Evolutionary conservation across 768 basidiomycete species (phyloP), one percentile per base, ranked within the genome.

Genomic region (Lactarius quietus): DNA sequence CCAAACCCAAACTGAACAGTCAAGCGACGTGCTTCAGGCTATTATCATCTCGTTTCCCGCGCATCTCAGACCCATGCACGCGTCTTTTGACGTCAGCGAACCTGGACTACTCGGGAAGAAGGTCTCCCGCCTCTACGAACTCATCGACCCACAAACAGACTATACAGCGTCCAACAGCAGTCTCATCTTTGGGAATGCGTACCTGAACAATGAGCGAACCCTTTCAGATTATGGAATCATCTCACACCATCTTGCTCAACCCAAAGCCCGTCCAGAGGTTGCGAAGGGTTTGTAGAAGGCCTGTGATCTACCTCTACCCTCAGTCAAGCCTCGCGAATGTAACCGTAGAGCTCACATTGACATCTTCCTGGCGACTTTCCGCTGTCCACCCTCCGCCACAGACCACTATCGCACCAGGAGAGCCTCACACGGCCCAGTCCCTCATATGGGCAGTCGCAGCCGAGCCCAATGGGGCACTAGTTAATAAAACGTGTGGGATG

Each of bases 301-400:
- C 61, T 12, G 41, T 66, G 36, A 62, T 62, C 39, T 66, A 66
- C 45, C 57, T 62, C 43, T 62, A 23, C 18, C 61, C 65, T 3
- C 61, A 61, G 12, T 45, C 17, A 5, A 31, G 56, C n/a, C 57
- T 66, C 36, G 15, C 51, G n/a, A 31, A 62, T 23, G 61, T 66
- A 35, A 53, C 45, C 33, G 57, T 66, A 14, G 51, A 66, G 9
- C 33, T 66, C 28, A 23, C 33, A 0, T 56, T 66, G 26, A 17
- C 28, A 6, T 15, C 57, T 0, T 62, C 51, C 14, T 66, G 65
- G 65, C 20, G n/a, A 2, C 62, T 62, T 23, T 66, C 65, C 1
- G 61, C 61, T 1, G 39, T 66, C 8, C 62, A 62, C 33, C 65
- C 65, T 20, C 31, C 36, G 31, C 60, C 60, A 6, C 38, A 20